Percentiles rank a stretch among this genome's conserved stretches.
Conservation (phyloP, 176 grass and related monocot genomes). For the Elymus sibiricus region DNA sequence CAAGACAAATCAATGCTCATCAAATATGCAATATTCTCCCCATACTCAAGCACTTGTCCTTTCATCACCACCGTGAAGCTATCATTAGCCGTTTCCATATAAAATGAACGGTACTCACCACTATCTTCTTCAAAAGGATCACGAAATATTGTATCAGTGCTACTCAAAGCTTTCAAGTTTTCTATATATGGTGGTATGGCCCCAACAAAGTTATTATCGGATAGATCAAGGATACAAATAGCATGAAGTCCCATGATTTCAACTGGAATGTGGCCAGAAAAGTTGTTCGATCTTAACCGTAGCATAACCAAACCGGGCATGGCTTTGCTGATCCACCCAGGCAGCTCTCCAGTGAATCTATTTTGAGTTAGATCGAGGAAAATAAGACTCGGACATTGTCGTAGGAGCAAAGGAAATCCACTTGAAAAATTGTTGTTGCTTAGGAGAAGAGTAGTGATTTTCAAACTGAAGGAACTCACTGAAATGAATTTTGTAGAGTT, state of each 20-base stretch:
- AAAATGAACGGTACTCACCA: rapidly evolving
- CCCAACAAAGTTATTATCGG: neutral
- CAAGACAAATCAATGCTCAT: neutral
- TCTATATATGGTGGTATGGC: neutral
- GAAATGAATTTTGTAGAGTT: neutral
- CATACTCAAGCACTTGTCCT: neutral
- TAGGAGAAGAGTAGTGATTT: neutral
- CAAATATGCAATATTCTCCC: neutral
- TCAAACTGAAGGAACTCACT: neutral
- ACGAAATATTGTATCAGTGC: neutral
- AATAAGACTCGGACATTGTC: neutral
- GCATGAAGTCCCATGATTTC: neutral
- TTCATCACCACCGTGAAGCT: neutral
- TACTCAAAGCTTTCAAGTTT: neutral
- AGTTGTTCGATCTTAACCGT: neutral
- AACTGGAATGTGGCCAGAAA: neutral
- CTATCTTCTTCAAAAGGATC: neutral
- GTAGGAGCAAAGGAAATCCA: neutral
- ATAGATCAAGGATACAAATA: neutral
- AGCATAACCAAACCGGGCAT: neutral
- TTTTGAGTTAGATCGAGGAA: neutral
- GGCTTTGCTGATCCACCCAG: neutral
- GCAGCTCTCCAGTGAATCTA: neutral
- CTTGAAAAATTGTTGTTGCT: neutral
- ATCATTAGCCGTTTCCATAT: neutral